phyloP scores from a whole-genome alignment of 306 rosid species.

The Arachis stenosperma region DNA sequence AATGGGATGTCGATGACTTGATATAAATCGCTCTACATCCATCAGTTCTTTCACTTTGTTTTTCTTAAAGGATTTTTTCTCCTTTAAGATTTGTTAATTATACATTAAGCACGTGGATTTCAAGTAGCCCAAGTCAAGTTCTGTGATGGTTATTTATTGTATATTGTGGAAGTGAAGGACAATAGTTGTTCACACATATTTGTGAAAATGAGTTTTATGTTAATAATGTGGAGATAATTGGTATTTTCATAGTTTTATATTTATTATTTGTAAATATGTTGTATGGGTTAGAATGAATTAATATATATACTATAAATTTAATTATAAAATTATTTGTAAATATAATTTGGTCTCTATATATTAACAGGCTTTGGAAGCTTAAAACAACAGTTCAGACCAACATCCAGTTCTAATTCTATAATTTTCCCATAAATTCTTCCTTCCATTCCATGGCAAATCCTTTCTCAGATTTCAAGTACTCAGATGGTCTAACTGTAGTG shows the following conservation, averaged over 20 bases:
- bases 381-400: conserved; percentile 29
- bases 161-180: conserved; percentile 19
- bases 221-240: conserved; percentile 9
- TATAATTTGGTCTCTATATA: not conserved
- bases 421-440: conserved; percentile 3
- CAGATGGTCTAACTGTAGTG: conserved; percentile 83
- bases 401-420: conserved; percentile 10
- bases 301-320: not conserved
- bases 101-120: not conserved
- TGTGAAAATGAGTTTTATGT: conserved; percentile 6
- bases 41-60: not conserved
- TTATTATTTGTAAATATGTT: conserved; percentile 17
- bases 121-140: no score
- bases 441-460: conserved; percentile 52
- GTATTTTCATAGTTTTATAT: not conserved
- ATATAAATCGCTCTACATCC: conserved; percentile 1
- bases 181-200: conserved; percentile 9
- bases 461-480: conserved; percentile 71
- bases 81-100: conserved; percentile 4
- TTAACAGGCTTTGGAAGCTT: conserved; percentile 34
- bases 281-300: not conserved
- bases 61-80: not conserved
- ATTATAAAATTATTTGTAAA: no score
- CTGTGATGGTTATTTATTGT: conserved; percentile 18
- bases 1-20: not conserved